A percentile compares a stretch with the other conserved stretches of the same genome.
Evolutionary conservation across 2,329 filamentous ascomycete genomes (phyloP).

Genomic region (Penicillium sclerotiorum): DNA sequence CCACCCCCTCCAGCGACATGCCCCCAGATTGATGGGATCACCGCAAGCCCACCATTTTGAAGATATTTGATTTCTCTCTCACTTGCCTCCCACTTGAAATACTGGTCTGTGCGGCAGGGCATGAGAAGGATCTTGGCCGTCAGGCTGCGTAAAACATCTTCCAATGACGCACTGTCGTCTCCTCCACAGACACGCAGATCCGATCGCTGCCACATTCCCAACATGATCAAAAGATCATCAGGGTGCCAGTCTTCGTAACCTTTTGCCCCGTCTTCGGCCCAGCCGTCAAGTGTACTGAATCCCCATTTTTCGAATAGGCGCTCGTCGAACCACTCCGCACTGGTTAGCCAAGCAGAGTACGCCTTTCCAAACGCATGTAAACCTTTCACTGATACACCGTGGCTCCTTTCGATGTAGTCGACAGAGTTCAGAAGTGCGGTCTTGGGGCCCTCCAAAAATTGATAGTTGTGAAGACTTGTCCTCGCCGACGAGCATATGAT

Average conservation of each 20-base stretch:
- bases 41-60: constrained; percentile 21
- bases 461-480: constrained; percentile 52
- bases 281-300: constrained; percentile 42
- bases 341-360: constrained; percentile 53
- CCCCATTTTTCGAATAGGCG: constrained; percentile 42
- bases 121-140: constrained; percentile 36
- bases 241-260: constrained; percentile 47
- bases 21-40: constrained; percentile 37
- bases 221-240: constrained; percentile 47
- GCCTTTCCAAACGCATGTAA: constrained; percentile 50
- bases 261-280: constrained; percentile 34
- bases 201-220: constrained; percentile 50
- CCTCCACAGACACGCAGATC: constrained; percentile 38
- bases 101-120: constrained; percentile 42
- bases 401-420: constrained; percentile 45
- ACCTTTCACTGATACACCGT: constrained; percentile 35
- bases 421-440: constrained; percentile 44
- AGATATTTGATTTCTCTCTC: constrained; percentile 25
- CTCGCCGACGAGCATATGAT: constrained; percentile 51
- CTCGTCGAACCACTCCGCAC: constrained; percentile 50
- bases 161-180: constrained; percentile 18
- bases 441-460: constrained; percentile 52
- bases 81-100: constrained; percentile 36
- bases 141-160: constrained; percentile 26
- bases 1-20: constrained; percentile 34